phyloP scores from a whole-genome alignment of 202 grass and related monocot genomes.

The Zizania palustris region DNA sequence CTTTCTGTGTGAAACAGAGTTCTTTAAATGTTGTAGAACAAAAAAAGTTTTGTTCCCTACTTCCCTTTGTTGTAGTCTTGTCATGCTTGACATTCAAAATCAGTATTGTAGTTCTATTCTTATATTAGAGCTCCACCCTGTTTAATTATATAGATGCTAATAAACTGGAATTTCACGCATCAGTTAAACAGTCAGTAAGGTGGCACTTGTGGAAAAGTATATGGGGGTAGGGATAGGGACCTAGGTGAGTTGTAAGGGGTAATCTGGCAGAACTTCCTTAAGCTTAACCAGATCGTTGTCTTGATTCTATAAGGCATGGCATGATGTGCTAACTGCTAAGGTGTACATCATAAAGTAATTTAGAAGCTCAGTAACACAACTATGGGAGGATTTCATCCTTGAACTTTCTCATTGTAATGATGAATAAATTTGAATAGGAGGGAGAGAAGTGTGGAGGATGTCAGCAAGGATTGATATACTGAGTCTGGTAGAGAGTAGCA shows the following conservation, averaged over 20 bases:
- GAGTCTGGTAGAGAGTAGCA: not conserved
- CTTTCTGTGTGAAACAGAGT: not conserved
- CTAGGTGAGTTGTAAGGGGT: not conserved
- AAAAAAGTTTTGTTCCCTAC: not conserved
- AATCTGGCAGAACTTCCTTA: not conserved
- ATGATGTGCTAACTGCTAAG: not conserved
- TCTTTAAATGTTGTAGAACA: not conserved
- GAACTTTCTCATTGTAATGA: not conserved
- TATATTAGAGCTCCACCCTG: not conserved
- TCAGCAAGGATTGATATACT: not conserved
- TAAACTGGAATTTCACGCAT: conserved; percentile 12
- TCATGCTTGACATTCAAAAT: conserved; percentile 15
- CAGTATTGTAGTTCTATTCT: conserved; percentile 16
- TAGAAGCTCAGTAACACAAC: not conserved
- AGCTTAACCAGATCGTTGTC: not conserved
- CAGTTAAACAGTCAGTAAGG: conserved; percentile 1
- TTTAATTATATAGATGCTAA: conserved; percentile 9
- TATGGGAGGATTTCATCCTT: not conserved
- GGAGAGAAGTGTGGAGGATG: conserved; percentile 22
- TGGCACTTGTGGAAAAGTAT: conserved; percentile 8
- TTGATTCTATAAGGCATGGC: not conserved
- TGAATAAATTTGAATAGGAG: not conserved
- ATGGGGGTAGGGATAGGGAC: not conserved
- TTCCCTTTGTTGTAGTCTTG: not conserved
- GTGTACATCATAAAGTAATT: not conserved